phyloP scores from a whole-genome alignment of 1,284 basidiomycete genomes.

The Coriolopsis trogii region DNA sequence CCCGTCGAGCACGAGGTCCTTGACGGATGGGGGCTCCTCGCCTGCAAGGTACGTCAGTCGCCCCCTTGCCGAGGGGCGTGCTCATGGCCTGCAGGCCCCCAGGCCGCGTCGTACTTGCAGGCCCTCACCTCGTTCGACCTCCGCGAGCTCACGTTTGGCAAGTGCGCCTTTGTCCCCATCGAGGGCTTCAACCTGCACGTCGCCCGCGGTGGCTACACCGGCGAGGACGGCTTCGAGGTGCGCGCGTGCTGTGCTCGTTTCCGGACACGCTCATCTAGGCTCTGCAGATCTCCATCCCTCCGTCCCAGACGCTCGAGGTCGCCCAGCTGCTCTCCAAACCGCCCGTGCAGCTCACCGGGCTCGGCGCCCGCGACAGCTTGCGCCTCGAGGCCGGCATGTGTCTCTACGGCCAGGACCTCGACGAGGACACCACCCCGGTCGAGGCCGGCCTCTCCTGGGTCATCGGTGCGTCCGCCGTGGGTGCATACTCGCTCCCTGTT shows the following conservation, averaged over 20 bases:
- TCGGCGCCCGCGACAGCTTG: constrained; percentile 92
- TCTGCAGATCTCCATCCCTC: constrained; percentile 86
- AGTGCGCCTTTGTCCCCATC: constrained; percentile 76
- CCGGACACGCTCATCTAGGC: background rate
- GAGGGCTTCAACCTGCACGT: constrained; percentile 86
- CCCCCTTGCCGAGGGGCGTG: background rate
- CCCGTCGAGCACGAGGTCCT: constrained; percentile 83
- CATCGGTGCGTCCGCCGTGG: constrained; percentile 63
- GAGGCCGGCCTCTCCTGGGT: constrained; percentile 94
- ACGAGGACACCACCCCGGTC: constrained; percentile 85
- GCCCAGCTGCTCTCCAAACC: constrained; percentile 72
- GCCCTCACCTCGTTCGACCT: constrained; percentile 77
- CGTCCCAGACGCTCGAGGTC: constrained; percentile 71
- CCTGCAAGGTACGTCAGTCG: constrained; percentile 84
- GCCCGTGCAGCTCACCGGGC: constrained; percentile 86
- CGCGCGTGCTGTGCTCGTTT: constrained; percentile 22
- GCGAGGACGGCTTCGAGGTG: constrained; percentile 98
- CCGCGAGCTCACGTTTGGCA: constrained; percentile 75
- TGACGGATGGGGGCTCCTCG: constrained; percentile 87
- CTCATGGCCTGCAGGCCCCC: constrained; percentile 65
- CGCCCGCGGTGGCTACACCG: constrained; percentile 97
- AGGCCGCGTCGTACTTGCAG: constrained; percentile 81
- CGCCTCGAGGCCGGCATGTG: constrained; percentile 98
- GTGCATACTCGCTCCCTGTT: background rate
- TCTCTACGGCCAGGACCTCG: constrained; percentile 92